Evolutionary conservation across 208 protist species (phyloP).

Genomic region (Trypanosoma grayi): DNA sequence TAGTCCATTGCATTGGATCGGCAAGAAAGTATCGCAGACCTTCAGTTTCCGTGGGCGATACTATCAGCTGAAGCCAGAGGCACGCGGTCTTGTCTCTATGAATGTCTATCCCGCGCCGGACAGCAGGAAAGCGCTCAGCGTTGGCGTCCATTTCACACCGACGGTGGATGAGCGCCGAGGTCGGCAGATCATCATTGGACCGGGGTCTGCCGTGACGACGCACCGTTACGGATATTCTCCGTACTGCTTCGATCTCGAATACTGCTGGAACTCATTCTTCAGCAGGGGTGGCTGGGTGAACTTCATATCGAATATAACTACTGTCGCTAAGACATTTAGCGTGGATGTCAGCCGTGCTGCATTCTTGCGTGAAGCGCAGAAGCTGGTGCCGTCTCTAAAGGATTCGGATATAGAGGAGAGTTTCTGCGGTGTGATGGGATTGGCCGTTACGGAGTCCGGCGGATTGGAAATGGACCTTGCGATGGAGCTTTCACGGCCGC

Average conservation of each 20-base stretch:
- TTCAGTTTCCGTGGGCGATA: conserved; percentile 85
- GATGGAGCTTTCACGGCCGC: conserved; percentile 70
- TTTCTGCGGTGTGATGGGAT: conserved; percentile 73
- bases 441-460: conserved; percentile 57
- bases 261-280: conserved; percentile 64
- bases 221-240: conserved; percentile 83
- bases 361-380: conserved; percentile 70
- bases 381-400: conserved; percentile 67
- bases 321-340: conserved; percentile 57
- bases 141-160: conserved; percentile 85
- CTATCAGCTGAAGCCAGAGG: conserved; percentile 65
- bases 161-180: conserved; percentile 74
- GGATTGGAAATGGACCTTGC: conserved; percentile 62
- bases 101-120: conserved; percentile 80
- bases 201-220: conserved; percentile 66
- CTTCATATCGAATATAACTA: conserved; percentile 47
- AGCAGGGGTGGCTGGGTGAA: conserved; percentile 76
- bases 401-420: conserved; percentile 66
- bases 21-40: conserved; percentile 59
- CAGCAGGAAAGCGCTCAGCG: conserved; percentile 52
- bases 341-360: conserved; percentile 50
- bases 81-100: conserved; percentile 55
- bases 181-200: conserved; percentile 76
- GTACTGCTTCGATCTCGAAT: conserved; percentile 71
- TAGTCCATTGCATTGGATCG: conserved; percentile 38